Evolutionary conservation across 306 rosid species (phyloP).

Genomic region (Abrus precatorius): DNA sequence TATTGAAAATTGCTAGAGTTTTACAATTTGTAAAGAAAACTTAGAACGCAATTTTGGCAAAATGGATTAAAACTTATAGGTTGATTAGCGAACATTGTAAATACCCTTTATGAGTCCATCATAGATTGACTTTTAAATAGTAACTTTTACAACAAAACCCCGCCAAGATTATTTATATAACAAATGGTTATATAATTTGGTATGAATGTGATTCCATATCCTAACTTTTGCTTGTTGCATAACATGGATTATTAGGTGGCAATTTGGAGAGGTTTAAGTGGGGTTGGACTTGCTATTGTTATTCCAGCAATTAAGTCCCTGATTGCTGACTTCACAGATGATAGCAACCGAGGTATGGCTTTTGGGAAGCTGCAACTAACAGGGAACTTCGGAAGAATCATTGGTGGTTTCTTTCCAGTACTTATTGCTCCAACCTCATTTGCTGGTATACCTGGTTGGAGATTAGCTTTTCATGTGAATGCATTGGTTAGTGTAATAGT

Average conservation of each 20-base stretch:
- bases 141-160: too few relatives aligned
- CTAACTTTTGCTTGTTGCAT: too few relatives aligned
- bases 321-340: conserved; percentile 81
- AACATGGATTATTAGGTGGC: conserved; percentile 67
- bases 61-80: too few relatives aligned
- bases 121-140: too few relatives aligned
- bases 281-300: conserved; percentile 91
- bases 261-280: conserved; percentile 87
- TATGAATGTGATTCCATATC: too few relatives aligned
- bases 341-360: conserved; percentile 76
- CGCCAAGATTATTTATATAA: too few relatives aligned
- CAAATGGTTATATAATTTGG: too few relatives aligned
- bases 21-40: too few relatives aligned
- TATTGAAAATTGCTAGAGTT: too few relatives aligned
- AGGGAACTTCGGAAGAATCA: conserved; percentile 72
- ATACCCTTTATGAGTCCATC: too few relatives aligned
- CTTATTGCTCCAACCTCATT: conserved; percentile 72
- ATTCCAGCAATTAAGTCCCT: conserved; percentile 83
- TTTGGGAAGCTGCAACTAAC: conserved; percentile 86
- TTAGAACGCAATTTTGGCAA: too few relatives aligned
- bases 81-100: too few relatives aligned
- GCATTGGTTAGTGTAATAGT: conserved; percentile 77
- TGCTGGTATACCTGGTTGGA: conserved; percentile 90
- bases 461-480: conserved; percentile 81
- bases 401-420: conserved; percentile 77